Evolutionary conservation across 2,329 filamentous ascomycete genomes (phyloP), one percentile per base, ranked within the genome.

Genomic region (Fusarium piperis): DNA sequence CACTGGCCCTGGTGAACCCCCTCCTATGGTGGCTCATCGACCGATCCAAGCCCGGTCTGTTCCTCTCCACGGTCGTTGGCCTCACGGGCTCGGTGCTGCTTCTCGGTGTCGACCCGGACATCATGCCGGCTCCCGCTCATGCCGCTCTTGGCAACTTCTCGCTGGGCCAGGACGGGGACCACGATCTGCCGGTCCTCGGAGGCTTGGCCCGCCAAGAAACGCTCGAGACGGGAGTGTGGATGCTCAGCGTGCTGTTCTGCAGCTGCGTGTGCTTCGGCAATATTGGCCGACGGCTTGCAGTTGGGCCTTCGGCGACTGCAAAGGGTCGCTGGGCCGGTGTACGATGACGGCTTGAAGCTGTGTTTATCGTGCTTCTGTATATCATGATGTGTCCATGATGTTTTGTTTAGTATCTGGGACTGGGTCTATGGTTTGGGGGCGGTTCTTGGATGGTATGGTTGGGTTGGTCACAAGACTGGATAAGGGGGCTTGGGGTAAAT

Each of bases 11-110:
- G 66, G 94, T 93, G 20, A 98, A 98, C 79, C 95, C 96, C 1
- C 92, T 96, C 11, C 85, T 99, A 18, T 99, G 96, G 96, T 99
- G 97, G 82, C 86, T 98, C 26, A 93, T 99, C 78, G 96, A 99
- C 82, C 93, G 95, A 57, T 96, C 94, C 52, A 91, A 90, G 73
- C 89, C 94, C 0, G 96, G 96, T 6, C 92, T 98, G 74, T 83
- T 96, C 35, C 88, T 98, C 62, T 94, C 94, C 0, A 86, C 91
- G 15, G 83, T 89, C 2, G 91, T 97, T 12, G 93, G 94, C 2
- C 79, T 95, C 28, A 83, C 88, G 1, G 94, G 95, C 9, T 95
- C 95, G 11, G 87, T 89, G 15, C 81, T 94, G 16, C 84, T 97
- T 18, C 87, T 97, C 64, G 88, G 91, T 15, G 86, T 95, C 35